Evolutionary conservation across 1,284 basidiomycete species (phyloP).

Genomic region (Heterobasidion annosum): DNA sequence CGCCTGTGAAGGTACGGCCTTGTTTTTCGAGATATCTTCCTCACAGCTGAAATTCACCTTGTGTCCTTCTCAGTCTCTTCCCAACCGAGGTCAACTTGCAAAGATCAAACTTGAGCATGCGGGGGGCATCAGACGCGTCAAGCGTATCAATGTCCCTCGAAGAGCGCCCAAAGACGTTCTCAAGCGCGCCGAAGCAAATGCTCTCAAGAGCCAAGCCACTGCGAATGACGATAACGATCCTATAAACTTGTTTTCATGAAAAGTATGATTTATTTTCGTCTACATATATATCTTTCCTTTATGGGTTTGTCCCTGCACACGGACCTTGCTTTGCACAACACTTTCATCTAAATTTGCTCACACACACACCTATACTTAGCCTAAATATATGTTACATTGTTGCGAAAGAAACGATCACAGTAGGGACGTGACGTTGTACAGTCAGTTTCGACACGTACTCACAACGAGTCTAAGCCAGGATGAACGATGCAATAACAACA

Average conservation of each 20-base stretch:
- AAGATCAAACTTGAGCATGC: not conserved
- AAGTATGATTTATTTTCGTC: not conserved
- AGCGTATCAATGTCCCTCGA: not conserved
- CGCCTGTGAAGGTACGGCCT: not conserved
- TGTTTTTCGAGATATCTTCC: not conserved
- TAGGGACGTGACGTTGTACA: too few species aligned
- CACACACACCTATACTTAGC: too few species aligned
- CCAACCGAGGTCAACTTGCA: not conserved
- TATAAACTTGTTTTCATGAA: not conserved
- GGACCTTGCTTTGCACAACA: too few species aligned
- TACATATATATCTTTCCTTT: too few species aligned
- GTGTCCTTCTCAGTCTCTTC: not conserved
- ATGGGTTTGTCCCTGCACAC: too few species aligned
- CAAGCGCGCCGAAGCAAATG: conserved; percentile 19
- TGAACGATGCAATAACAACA: not conserved
- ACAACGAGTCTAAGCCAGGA: not conserved
- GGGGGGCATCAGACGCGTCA: not conserved
- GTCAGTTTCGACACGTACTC: not conserved
- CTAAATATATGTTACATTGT: too few species aligned
- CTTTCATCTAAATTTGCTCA: too few species aligned
- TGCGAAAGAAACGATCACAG: too few species aligned
- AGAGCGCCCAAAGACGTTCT: conserved; percentile 21
- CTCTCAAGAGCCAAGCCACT: not conserved
- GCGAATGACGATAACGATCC: not conserved
- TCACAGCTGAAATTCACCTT: not conserved